These are phyloP conservation scores for Amanita brunnescens DNA, from an alignment of 768 basidiomycete genomes.

Conservation along the genomic window DNA sequence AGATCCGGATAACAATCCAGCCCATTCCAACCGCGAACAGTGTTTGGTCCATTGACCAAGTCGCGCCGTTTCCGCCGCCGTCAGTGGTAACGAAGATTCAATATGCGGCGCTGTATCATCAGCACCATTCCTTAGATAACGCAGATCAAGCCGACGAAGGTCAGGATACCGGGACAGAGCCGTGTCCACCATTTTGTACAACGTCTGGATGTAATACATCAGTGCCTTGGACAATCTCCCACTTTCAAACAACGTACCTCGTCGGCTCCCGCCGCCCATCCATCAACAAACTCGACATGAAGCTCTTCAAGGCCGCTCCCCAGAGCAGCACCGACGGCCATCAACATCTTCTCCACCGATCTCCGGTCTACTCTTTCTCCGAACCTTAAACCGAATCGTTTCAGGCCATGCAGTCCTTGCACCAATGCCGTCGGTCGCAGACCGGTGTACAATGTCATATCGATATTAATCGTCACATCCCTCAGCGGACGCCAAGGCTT, in stretches of 20 bases:
- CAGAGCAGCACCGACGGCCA: slow-evolving; percentile 29
- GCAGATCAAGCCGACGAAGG: slow-evolving; percentile 24
- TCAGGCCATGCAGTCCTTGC: slow-evolving; percentile 23
- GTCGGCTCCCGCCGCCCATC: slow-evolving; percentile 19
- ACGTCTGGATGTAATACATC: slow-evolving; percentile 16
- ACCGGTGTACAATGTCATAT: slow-evolving; percentile 35
- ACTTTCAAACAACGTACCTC: slow-evolving; percentile 21
- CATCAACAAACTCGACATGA: slow-evolving; percentile 19
- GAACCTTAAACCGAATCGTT: slow-evolving; percentile 26
- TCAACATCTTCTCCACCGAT: slow-evolving; percentile 37
- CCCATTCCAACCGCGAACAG: slow-evolving; percentile 11
- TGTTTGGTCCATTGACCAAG: slow-evolving; percentile 19
- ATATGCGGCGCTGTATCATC: neutral
- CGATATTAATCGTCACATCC: slow-evolving; percentile 30
- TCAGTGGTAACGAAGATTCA: neutral
- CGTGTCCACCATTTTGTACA: slow-evolving; percentile 32
- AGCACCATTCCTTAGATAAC: slow-evolving; percentile 9
- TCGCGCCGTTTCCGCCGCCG: slow-evolving; percentile 7
- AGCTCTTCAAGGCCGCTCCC: slow-evolving; percentile 12
- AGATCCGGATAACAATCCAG: slow-evolving; percentile 1
- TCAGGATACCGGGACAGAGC: slow-evolving; percentile 31
- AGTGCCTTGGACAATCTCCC: neutral
- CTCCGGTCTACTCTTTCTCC: slow-evolving; percentile 31
- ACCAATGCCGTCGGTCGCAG: slow-evolving; percentile 36
- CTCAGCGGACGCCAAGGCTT: slow-evolving; percentile 20